phyloP scores from a whole-genome alignment of 257 asterid genomes.

The Salvia hispanica region DNA sequence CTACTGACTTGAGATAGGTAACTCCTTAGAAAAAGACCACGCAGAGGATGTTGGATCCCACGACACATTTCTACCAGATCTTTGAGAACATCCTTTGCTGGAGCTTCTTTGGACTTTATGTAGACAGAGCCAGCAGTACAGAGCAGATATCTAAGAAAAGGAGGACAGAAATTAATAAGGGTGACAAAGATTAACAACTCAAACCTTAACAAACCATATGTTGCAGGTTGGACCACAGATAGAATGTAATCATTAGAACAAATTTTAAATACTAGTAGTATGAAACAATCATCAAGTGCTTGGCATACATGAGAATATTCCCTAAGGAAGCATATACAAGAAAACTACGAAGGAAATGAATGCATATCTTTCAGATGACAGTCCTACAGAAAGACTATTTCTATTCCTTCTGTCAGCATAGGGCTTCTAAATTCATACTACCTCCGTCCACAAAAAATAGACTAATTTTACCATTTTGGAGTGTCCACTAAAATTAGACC shows the following conservation, averaged over 20 bases:
- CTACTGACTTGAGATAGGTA: constrained; percentile 97
- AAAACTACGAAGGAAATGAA: constrained; percentile 9
- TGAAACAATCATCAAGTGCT: constrained; percentile 21
- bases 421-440: constrained; percentile 21
- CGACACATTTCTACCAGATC: constrained; percentile 99
- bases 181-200: neutral
- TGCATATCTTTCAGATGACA: constrained; percentile 22
- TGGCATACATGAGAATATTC: neutral
- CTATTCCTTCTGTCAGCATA: constrained; percentile 18
- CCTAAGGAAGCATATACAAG: constrained; percentile 5
- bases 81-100: constrained; percentile 94
- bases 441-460: too few species aligned
- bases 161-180: constrained; percentile 29
- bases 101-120: constrained; percentile 97
- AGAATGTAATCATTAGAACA: constrained; percentile 9
- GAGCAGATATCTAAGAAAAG: constrained; percentile 72
- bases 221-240: constrained; percentile 14
- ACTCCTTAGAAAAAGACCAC: constrained; percentile 96
- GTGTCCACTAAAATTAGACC: too few species aligned
- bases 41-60: constrained; percentile 94
- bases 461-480: too few species aligned
- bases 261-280: neutral
- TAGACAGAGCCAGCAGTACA: constrained; percentile 98
- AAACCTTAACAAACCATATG: constrained; percentile 9
- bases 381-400: constrained; percentile 8